A percentile compares a stretch with the other conserved stretches of the same genome.
These are phyloP conservation scores for Boletus sp. DNA, from an alignment of 1,284 basidiomycete species.

Conservation along the genomic window DNA sequence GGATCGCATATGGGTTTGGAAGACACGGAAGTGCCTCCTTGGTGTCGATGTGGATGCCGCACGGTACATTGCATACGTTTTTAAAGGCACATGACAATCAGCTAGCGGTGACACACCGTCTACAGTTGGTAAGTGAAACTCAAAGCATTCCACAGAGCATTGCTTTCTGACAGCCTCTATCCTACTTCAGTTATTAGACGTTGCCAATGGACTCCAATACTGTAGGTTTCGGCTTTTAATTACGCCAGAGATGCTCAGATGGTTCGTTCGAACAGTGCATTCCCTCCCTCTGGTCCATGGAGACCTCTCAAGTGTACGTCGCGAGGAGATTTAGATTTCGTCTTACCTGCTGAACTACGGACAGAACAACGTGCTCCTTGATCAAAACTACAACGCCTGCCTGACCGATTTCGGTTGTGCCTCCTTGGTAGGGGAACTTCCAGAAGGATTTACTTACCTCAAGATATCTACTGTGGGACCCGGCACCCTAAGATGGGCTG, in stretches of 20 bases:
- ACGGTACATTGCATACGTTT: conserved; percentile 9
- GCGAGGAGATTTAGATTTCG: background rate
- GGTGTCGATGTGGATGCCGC: conserved; percentile 22
- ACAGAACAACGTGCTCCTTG: conserved; percentile 17
- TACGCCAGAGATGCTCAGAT: background rate
- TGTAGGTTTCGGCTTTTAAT: background rate
- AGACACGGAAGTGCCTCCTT: conserved; percentile 8
- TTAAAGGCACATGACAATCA: background rate
- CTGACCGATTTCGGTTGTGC: conserved; percentile 16
- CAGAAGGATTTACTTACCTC: conserved; percentile 8
- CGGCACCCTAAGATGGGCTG: conserved; percentile 16
- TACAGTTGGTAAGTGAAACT: conserved; percentile 6
- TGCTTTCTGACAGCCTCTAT: background rate
- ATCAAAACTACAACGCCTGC: conserved; percentile 6
- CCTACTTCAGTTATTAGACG: conserved; percentile 6
- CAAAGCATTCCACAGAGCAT: background rate
- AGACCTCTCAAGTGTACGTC: conserved; percentile 8
- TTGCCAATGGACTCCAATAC: conserved; percentile 12
- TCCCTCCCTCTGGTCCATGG: conserved; percentile 13
- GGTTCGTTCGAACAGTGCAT: conserved; percentile 1
- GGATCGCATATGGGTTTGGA: conserved; percentile 14
- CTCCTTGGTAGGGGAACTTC: conserved; percentile 10
- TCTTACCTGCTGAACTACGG: background rate
- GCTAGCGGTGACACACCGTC: conserved; percentile 2
- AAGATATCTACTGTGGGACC: conserved; percentile 1